Evolutionary conservation across 2,329 filamentous ascomycete genomes (phyloP).

Genomic region (Pyrenophora teres): DNA sequence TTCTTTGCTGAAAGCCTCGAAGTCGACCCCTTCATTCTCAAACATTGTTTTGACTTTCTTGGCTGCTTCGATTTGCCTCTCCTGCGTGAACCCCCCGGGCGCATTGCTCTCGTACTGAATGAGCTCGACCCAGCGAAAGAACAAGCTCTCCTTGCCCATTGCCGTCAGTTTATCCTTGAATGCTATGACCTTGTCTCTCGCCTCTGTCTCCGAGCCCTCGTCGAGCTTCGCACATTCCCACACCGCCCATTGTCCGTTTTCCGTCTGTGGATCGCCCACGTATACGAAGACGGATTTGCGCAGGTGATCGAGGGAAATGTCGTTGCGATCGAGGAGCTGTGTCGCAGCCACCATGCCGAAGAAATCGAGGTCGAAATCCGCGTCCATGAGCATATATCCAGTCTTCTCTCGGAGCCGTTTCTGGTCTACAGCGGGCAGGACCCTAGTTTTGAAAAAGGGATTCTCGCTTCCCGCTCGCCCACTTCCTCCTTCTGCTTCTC

Average conservation of each 20-base stretch:
- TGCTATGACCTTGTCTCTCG: constrained; percentile 73
- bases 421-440: constrained; percentile 72
- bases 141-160: constrained; percentile 84
- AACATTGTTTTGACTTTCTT: constrained; percentile 78
- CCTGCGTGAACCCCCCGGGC: constrained; percentile 76
- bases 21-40: constrained; percentile 74
- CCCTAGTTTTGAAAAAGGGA: constrained; percentile 62
- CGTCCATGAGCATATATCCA: constrained; percentile 83
- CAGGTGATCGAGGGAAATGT: constrained; percentile 67
- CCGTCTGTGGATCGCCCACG: constrained; percentile 30
- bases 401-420: constrained; percentile 75
- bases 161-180: constrained; percentile 77
- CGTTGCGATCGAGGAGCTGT: constrained; percentile 67
- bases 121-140: constrained; percentile 91
- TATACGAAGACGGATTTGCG: constrained; percentile 64
- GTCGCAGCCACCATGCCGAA: constrained; percentile 76
- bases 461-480: constrained; percentile 58
- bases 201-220: constrained; percentile 62
- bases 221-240: constrained; percentile 64
- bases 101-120: constrained; percentile 83
- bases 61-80: constrained; percentile 73
- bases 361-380: constrained; percentile 88
- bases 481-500: constrained; percentile 50
- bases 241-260: constrained; percentile 69
- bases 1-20: constrained; percentile 77